Evolutionary conservation across 495 filamentous ascomycete genomes (phyloP).

Genomic region (Cercophora samala): DNA sequence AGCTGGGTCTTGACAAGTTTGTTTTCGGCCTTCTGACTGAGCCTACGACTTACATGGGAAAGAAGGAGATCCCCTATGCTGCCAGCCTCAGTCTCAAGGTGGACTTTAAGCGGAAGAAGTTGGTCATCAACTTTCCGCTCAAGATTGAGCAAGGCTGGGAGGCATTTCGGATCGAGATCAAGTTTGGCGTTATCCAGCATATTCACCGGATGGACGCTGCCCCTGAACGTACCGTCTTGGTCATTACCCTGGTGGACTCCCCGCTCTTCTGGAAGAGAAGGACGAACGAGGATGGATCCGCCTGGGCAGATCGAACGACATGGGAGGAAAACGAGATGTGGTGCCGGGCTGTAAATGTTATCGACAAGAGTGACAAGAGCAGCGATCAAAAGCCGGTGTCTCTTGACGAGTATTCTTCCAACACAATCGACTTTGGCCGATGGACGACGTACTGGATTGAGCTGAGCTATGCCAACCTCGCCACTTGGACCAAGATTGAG

Average conservation of each 20-base stretch:
- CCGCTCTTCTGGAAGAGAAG: conserved; percentile 61
- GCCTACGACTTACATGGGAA: conserved; percentile 46
- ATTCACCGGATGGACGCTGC: conserved; percentile 49
- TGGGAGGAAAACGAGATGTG: conserved; percentile 72
- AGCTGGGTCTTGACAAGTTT: conserved; percentile 34
- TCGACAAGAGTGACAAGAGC: conserved; percentile 38
- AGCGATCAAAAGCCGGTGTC: conserved; percentile 44
- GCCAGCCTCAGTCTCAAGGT: conserved; percentile 32
- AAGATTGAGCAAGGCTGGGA: conserved; percentile 1
- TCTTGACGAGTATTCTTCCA: conserved; percentile 50
- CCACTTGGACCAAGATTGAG: conserved; percentile 44
- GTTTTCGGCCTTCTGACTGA: conserved; percentile 55
- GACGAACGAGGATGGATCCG: conserved; percentile 36
- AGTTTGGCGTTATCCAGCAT: conserved; percentile 58
- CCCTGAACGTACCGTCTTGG: conserved; percentile 37
- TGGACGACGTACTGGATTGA: conserved; percentile 67
- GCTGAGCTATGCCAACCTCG: conserved; percentile 36
- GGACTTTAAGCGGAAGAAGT: conserved; percentile 43
- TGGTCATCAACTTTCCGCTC: conserved; percentile 40
- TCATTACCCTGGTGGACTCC: conserved; percentile 62
- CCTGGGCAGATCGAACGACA: conserved; percentile 41
- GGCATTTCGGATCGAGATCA: conserved; percentile 54
- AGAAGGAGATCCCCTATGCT: conserved; percentile 35
- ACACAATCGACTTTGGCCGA: conserved; percentile 73
- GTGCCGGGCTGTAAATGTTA: conserved; percentile 71